Conservation (phyloP, 495 filamentous ascomycete species). For the Xylaria curta region DNA sequence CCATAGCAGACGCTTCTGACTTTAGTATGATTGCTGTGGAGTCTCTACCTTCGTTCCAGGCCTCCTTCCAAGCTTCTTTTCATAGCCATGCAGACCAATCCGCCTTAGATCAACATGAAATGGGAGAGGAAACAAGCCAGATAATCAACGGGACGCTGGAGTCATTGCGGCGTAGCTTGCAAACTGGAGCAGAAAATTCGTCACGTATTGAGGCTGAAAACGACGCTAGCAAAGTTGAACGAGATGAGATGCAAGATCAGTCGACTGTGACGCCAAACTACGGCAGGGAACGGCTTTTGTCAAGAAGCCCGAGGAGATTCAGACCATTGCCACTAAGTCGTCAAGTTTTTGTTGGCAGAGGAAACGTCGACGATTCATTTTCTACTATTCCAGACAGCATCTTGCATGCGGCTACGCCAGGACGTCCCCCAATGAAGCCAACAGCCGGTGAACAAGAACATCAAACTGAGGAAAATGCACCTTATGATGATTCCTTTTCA, state of each 20-base stretch:
- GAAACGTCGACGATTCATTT: slow-evolving; percentile 37
- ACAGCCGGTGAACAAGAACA: slow-evolving; percentile 22
- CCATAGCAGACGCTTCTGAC: slow-evolving; percentile 51
- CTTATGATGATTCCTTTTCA: slow-evolving; percentile 61
- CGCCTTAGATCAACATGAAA: slow-evolving; percentile 36
- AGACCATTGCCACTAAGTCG: slow-evolving; percentile 32
- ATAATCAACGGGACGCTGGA: slow-evolving; percentile 54
- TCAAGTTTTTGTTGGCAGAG: slow-evolving; percentile 37
- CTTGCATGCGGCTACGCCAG: slow-evolving; percentile 38
- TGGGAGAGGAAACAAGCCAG: slow-evolving; percentile 51
- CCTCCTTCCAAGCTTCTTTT: slow-evolving; percentile 42
- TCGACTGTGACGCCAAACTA: slow-evolving; percentile 26
- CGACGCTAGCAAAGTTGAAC: slow-evolving; percentile 4
- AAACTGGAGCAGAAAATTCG: slow-evolving; percentile 23
- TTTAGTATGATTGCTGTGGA: slow-evolving; percentile 58
- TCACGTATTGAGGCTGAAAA: slow-evolving; percentile 14
- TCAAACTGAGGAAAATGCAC: slow-evolving; percentile 33
- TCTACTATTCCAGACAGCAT: slow-evolving; percentile 41
- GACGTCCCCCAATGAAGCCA: slow-evolving; percentile 34
- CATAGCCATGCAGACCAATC: slow-evolving; percentile 39
- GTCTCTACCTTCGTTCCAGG: slow-evolving; percentile 50
- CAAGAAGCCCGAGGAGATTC: slow-evolving; percentile 33
- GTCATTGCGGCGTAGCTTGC: slow-evolving; percentile 46
- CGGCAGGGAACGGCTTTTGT: slow-evolving; percentile 19
- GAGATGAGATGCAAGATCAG: slow-evolving; percentile 16